Evolutionary conservation across 768 basidiomycete genomes (phyloP).

Genomic region (button mushroom (Agaricus bisporus)): DNA sequence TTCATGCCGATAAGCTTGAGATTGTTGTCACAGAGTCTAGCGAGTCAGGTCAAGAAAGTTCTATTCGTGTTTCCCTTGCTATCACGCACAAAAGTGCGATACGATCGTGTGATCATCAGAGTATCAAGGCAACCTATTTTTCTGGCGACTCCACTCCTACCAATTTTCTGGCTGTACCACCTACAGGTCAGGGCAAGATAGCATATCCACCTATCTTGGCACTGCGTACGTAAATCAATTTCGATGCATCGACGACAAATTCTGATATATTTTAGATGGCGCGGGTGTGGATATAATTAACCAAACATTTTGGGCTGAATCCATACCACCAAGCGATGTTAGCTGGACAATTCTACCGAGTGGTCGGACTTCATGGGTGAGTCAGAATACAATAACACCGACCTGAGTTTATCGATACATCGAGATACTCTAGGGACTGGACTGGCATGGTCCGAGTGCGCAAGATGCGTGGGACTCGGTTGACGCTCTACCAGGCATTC

Average conservation of each 20-base stretch:
- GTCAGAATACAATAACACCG: background rate
- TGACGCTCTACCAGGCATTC: constrained; percentile 45
- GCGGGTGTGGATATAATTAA: constrained; percentile 73
- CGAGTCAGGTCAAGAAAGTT: background rate
- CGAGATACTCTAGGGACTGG: constrained; percentile 55
- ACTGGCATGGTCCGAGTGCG: constrained; percentile 88
- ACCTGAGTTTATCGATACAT: background rate
- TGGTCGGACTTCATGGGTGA: constrained; percentile 82
- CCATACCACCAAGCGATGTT: constrained; percentile 48
- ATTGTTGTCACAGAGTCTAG: constrained; percentile 35
- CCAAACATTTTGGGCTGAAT: constrained; percentile 53
- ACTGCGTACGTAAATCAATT: constrained; percentile 42
- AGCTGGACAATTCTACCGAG: constrained; percentile 80
- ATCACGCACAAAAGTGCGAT: constrained; percentile 43
- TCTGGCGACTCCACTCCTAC: constrained; percentile 49
- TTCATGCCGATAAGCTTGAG: constrained; percentile 24
- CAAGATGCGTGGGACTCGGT: constrained; percentile 62
- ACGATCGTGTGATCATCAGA: constrained; percentile 18
- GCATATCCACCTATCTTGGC: constrained; percentile 51
- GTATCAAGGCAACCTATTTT: constrained; percentile 56
- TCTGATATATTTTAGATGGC: constrained; percentile 49
- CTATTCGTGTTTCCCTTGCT: constrained; percentile 33
- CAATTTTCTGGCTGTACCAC: constrained; percentile 53
- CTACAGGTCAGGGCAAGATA: constrained; percentile 23
- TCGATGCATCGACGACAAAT: background rate